Conservation (phyloP, 2,329 filamentous ascomycete species). For the Thielaviopsis populi region DNA sequence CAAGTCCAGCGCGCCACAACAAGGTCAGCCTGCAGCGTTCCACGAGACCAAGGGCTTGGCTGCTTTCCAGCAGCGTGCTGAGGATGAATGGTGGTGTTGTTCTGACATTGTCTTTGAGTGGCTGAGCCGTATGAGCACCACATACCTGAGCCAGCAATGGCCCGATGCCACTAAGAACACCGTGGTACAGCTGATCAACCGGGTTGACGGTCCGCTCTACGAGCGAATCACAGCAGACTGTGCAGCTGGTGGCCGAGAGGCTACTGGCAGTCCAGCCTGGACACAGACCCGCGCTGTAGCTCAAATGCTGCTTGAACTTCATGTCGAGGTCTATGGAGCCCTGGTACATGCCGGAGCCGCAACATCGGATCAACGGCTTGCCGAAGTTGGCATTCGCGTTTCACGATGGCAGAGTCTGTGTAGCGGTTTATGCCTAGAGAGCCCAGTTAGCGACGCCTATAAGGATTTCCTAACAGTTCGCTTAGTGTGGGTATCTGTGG, state of each 20-base stretch:
- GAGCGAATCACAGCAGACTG: constrained; percentile 21
- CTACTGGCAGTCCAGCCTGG: neutral
- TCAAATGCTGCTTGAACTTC: constrained; percentile 47
- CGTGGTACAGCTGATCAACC: constrained; percentile 41
- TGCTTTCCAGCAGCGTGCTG: constrained; percentile 35
- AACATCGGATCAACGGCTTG: constrained; percentile 6
- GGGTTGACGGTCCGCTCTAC: constrained; percentile 38
- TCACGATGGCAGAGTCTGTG: constrained; percentile 11
- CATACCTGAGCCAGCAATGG: constrained; percentile 42
- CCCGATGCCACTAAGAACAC: constrained; percentile 40
- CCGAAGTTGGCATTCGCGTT: constrained; percentile 10
- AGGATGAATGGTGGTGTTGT: constrained; percentile 37
- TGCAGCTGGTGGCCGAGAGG: neutral
- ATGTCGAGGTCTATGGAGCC: constrained; percentile 43
- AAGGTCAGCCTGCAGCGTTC: constrained; percentile 33
- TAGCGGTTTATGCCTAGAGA: constrained; percentile 9
- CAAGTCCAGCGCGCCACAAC: constrained; percentile 39
- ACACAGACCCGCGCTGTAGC: constrained; percentile 24
- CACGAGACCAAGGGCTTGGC: constrained; percentile 38
- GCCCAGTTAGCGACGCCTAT: neutral
- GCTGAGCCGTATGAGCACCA: constrained; percentile 34
- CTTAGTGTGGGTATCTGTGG: constrained; percentile 43
- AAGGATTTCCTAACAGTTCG: constrained; percentile 33
- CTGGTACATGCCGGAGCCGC: constrained; percentile 12
- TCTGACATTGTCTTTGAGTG: constrained; percentile 46